A percentile compares a stretch with the other conserved stretches of the same genome.
Evolutionary conservation across 2,329 filamentous ascomycete genomes (phyloP).

Genomic region (Erysiphe pulchra): DNA sequence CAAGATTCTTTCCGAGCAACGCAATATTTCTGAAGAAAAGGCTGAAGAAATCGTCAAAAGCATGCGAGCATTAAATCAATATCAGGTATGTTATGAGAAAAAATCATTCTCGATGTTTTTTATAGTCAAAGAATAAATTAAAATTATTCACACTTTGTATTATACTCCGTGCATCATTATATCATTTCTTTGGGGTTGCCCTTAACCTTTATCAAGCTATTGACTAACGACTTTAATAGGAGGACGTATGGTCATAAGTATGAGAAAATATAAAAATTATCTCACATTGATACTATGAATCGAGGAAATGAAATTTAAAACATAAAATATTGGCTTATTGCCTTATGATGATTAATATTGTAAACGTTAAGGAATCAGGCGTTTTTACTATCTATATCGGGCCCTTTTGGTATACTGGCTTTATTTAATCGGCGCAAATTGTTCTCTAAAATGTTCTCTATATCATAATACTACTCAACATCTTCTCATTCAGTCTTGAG

Average conservation of each 20-base stretch:
- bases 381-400: too few relatives aligned
- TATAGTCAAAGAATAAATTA: background rate
- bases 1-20: slow-evolving; percentile 65
- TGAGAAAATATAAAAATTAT: background rate
- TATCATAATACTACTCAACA: too few relatives aligned
- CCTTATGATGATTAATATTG: too few relatives aligned
- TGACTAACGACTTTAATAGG: slow-evolving; percentile 17
- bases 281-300: too few relatives aligned
- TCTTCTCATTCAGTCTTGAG: too few relatives aligned
- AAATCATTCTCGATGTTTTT: slow-evolving; percentile 1
- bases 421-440: too few relatives aligned
- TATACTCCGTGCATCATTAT: background rate
- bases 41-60: slow-evolving; percentile 91
- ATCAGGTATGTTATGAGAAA: slow-evolving; percentile 38
- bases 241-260: slow-evolving; percentile 42
- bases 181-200: background rate
- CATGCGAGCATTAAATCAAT: slow-evolving; percentile 85
- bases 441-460: too few relatives aligned
- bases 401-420: too few relatives aligned
- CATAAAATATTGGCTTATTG: too few relatives aligned
- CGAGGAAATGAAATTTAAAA: too few relatives aligned
- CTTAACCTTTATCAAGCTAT: background rate
- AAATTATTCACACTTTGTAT: background rate
- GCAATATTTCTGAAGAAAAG: slow-evolving; percentile 61
- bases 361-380: too few relatives aligned